phyloP scores from a whole-genome alignment of 208 protist genomes.

The Trypanosoma avium region DNA sequence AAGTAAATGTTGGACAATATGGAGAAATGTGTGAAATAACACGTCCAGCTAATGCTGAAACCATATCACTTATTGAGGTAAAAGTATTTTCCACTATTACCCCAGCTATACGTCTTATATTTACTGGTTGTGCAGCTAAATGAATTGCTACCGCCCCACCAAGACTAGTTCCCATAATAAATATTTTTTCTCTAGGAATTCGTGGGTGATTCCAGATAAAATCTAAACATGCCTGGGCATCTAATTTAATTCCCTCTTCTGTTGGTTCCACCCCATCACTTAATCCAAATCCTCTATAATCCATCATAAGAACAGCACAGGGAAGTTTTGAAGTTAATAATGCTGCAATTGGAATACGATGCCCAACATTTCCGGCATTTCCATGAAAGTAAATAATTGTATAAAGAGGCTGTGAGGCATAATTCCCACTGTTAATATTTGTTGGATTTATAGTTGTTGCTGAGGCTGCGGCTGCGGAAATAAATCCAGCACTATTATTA shows the following conservation, averaged over 20 bases:
- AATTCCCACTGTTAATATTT: not conserved
- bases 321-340: conserved; percentile 44
- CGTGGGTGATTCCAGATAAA: conserved; percentile 57
- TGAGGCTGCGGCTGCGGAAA: not conserved
- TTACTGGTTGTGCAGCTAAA: conserved; percentile 50
- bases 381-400: conserved; percentile 91
- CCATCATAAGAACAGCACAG: conserved; percentile 86
- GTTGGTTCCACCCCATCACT: conserved; percentile 52
- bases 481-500: not conserved
- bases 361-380: conserved; percentile 91
- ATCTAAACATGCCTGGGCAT: conserved; percentile 86
- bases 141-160: conserved; percentile 88
- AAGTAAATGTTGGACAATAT: conserved; percentile 9
- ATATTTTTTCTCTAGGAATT: conserved; percentile 69
- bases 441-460: not conserved
- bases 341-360: conserved; percentile 72
- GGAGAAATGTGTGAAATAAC: conserved; percentile 26
- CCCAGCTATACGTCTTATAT: conserved; percentile 52
- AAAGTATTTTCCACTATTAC: conserved; percentile 93
- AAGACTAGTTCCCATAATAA: conserved; percentile 89
- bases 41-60: conserved; percentile 30
- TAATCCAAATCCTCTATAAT: conserved; percentile 90
- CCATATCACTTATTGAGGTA: conserved; percentile 88
- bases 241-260: conserved; percentile 76
- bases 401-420: conserved; percentile 29